Evolutionary conservation across 306 rosid genomes (phyloP).

Genomic region (Geum urbanum): DNA sequence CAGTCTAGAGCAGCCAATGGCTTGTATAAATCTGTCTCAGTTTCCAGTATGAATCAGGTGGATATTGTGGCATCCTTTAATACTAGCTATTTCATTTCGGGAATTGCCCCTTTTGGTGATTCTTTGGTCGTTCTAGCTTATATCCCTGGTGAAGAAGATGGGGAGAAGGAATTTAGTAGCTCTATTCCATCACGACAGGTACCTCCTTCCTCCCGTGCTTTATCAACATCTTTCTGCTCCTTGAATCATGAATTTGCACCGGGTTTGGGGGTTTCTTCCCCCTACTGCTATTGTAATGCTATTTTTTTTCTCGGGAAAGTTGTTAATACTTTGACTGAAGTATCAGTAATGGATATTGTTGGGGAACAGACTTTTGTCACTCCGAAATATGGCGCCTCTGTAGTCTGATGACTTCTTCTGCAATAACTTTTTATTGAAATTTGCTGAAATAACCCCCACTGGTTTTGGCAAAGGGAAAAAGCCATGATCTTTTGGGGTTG

Average conservation of each 20-base stretch:
- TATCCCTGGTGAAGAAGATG: constrained; percentile 82
- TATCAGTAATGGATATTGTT: not conserved
- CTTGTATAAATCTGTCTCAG: constrained; percentile 49
- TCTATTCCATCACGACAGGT: constrained; percentile 77
- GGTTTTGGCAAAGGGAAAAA: too few relatives aligned
- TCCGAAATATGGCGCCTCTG: not conserved
- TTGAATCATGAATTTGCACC: not conserved
- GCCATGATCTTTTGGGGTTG: too few relatives aligned
- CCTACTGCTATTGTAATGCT: not conserved
- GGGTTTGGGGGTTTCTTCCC: not conserved
- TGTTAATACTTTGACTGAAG: not conserved
- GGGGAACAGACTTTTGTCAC: constrained; percentile 7
- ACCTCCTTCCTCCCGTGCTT: constrained; percentile 18
- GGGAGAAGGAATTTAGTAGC: constrained; percentile 80
- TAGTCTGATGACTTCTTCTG: too few relatives aligned
- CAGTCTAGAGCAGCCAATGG: constrained; percentile 62
- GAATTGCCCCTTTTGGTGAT: constrained; percentile 96
- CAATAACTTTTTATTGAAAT: too few relatives aligned
- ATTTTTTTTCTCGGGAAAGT: not conserved
- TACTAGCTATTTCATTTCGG: constrained; percentile 86
- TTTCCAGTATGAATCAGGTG: constrained; percentile 67
- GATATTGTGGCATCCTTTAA: constrained; percentile 97
- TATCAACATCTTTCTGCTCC: constrained; percentile 14
- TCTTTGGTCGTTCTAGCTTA: constrained; percentile 90
- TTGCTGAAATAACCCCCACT: too few relatives aligned